Conservation (phyloP, 176 grass and related monocot species). For the Carex myosuroides region DNA sequence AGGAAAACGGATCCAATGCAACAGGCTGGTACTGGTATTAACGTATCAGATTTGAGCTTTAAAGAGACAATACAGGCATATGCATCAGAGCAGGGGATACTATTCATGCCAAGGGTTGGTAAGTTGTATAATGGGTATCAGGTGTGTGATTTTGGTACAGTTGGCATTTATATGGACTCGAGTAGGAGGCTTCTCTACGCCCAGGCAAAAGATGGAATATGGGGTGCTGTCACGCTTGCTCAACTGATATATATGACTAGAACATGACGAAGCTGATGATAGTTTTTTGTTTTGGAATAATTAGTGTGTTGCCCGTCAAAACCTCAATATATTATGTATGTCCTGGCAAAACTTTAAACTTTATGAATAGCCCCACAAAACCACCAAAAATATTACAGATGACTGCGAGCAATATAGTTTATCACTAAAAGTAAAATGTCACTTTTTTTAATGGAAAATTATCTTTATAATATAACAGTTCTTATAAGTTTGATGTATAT, state of each 20-base stretch:
- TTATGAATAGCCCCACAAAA: background rate
- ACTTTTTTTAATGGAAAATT: background rate
- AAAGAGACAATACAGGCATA: constrained; percentile 77
- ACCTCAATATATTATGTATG: background rate
- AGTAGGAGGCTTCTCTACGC: constrained; percentile 70
- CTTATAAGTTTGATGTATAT: background rate
- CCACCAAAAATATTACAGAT: background rate
- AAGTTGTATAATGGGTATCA: constrained; percentile 69
- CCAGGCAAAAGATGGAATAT: constrained; percentile 56
- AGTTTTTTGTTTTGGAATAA: background rate
- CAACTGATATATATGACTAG: constrained; percentile 76
- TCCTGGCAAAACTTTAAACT: background rate
- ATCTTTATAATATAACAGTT: background rate
- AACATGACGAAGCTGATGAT: constrained; percentile 10
- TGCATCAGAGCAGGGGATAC: constrained; percentile 67
- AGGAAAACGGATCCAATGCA: constrained; percentile 62
- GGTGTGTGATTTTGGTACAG: constrained; percentile 70
- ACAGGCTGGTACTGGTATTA: constrained; percentile 32
- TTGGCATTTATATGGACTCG: constrained; percentile 77
- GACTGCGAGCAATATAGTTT: background rate
- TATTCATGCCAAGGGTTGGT: constrained; percentile 80
- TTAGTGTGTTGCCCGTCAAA: background rate
- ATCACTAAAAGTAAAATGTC: background rate
- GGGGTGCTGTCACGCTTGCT: constrained; percentile 67
- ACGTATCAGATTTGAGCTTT: constrained; percentile 61